phyloP scores from a whole-genome alignment of 306 rosid species.

The Lathyrus sativus region DNA sequence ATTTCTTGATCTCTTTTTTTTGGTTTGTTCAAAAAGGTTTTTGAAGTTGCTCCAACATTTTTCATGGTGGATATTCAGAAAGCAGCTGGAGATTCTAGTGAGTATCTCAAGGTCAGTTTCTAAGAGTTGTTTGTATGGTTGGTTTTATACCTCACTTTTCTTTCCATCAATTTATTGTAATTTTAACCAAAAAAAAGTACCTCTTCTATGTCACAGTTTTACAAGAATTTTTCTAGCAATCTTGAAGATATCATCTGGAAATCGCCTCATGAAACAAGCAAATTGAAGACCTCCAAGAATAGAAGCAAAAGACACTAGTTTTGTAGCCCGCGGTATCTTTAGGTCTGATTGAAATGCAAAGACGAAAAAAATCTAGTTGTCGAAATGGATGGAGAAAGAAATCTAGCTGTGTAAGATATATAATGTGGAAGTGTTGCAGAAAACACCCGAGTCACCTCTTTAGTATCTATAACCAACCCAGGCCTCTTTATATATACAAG shows the following conservation, averaged over 20 bases:
- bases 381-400: neutral
- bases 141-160: slow-evolving; percentile 12
- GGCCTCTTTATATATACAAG: slow-evolving; percentile 24
- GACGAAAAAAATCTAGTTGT: neutral
- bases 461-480: slow-evolving; percentile 15
- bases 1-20: slow-evolving; percentile 9
- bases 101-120: slow-evolving; percentile 74
- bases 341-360: neutral
- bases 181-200: neutral
- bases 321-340: slow-evolving; percentile 17
- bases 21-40: slow-evolving; percentile 51
- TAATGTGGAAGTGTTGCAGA: neutral
- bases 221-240: slow-evolving; percentile 73
- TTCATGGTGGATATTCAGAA: slow-evolving; percentile 89
- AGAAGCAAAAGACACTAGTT: slow-evolving; percentile 61
- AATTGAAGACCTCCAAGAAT: slow-evolving; percentile 55
- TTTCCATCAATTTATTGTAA: neutral
- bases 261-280: slow-evolving; percentile 66
- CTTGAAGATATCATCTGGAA: slow-evolving; percentile 94
- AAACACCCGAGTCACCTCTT: slow-evolving; percentile 16
- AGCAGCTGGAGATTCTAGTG: slow-evolving; percentile 81
- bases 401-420: neutral
- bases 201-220: slow-evolving; percentile 56
- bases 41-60: slow-evolving; percentile 82
- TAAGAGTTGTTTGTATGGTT: slow-evolving; percentile 17